Base-by-base conservation (phyloP, 176 grass and related monocot genomes). In the Triticum monococcum region DNA sequence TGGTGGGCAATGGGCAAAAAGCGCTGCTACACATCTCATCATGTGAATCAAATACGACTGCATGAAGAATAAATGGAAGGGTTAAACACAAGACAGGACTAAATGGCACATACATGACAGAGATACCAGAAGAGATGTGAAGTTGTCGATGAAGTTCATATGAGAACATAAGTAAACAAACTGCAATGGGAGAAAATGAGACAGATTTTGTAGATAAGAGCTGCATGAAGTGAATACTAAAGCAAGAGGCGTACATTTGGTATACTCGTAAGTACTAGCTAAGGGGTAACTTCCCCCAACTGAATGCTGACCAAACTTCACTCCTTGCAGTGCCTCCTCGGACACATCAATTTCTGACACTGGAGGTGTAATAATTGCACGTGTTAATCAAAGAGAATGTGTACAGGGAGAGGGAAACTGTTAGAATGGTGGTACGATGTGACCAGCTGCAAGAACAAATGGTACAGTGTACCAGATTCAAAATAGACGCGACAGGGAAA, bases 61-160 rank as follows among this genome's bases (percentile, higher is more conserved):
- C 45, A 70, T 26, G 16, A 77, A 25, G 20, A 26, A 62, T 45
- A 9, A 10, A 64, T 30, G 30, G 12, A 35, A 77, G 10, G 14
- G 68, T 69, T 8, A n/a, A 13, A n/a, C 26, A 73, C 25, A 63
- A 68, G 32, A 72, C 5, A 70, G 36, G 46, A 85, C 35, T 54
- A 54, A 28, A 79, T 72, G 76, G 66, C 36, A 37, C 90, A 65
- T 94, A 96, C 97, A 88, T 94, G 78, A 94, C 88, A 85, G 92
- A 96, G 48, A 96, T 77, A 14, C 31, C 48, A 91, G 83, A 89
- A 89, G 75, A 70, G 72, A 82, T 64, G 86, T 90, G 86, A 84
- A 94, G 73, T 62, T 79, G 90, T 54, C 85, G 88, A 91, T 96
- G 97, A 66, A 99, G 92, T 73, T 96, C 97, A 70, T 96, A 96